Evolutionary conservation across 2,329 filamentous ascomycete species (phyloP), one percentile per base, ranked within the genome.

Genomic region (Verticillium nubilum): DNA sequence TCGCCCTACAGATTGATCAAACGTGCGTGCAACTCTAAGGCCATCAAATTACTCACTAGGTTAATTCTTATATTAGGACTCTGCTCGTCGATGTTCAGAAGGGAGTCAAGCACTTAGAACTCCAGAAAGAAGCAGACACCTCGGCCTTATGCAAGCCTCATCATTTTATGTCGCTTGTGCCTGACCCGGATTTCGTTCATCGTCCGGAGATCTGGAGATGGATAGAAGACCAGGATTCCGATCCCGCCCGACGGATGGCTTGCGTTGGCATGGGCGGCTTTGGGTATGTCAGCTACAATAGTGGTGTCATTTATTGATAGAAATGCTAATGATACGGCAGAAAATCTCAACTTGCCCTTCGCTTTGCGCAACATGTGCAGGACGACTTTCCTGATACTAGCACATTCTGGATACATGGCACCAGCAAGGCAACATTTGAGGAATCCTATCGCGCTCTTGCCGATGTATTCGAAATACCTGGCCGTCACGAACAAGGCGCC

Each of bases 1-100:
- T 68, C 4, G 67, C 66, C 53, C 66, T 76, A 23, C 68, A 72
- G 57, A 65, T 73, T 52, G 68, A 75, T 64, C 67, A 74, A 63
- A 69, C 61, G 71, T 50, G 23, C 42, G 42, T 26, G 4, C 13
- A 50, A 4, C 4, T 13, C 7, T 13, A 7, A 50, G 5, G 10
- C 17, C 23, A n/a, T n/a, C n/a, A n/a, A n/a, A 7, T n/a, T 50
- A 23, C 13, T 23, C 10, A 50, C 42, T 12, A 50, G 3, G 42
- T n/a, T 50, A 13, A 50, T n/a, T 23, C 2, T 13, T 23, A 3
- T n/a, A 23, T 23, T 15, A 50, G 42, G 4, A 23, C n/a, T 50
- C 4, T 23, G 6, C 42, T 50, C 23, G 4, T 50, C 13, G n/a
- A 50, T n/a, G 42, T 56, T 5, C 54, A 37, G 6, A 19, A 56